phyloP scores from a whole-genome alignment of 352 stramenopile genomes.

The Phytophthora chlamydospora region DNA sequence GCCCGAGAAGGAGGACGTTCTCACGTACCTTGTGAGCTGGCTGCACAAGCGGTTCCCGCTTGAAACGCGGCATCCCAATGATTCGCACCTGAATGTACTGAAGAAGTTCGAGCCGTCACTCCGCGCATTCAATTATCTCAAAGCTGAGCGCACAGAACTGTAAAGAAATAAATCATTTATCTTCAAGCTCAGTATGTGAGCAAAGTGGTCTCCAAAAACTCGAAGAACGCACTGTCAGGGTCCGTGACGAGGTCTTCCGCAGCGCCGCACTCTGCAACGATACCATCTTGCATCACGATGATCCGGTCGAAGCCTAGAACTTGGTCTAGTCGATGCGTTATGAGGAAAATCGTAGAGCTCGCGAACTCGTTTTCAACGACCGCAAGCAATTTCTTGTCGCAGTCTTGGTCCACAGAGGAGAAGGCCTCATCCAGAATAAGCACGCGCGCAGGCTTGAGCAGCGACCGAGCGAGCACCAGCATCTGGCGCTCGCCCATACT shows the following conservation, averaged over 20 bases:
- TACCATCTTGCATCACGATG: constrained; percentile 49
- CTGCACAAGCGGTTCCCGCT: constrained; percentile 39
- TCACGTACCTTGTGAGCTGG: constrained; percentile 54
- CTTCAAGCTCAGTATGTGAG: constrained; percentile 34
- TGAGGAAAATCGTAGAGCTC: constrained; percentile 93
- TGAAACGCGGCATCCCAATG: constrained; percentile 36
- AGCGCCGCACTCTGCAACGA: constrained; percentile 86
- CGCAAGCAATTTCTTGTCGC: constrained; percentile 59
- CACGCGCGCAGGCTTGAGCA: constrained; percentile 91
- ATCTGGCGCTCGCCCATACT: constrained; percentile 96
- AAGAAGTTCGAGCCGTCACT: constrained; percentile 30
- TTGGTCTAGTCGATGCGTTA: constrained; percentile 94
- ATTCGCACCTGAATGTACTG: constrained; percentile 20
- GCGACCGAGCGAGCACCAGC: constrained; percentile 91
- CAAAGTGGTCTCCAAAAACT: constrained; percentile 48
- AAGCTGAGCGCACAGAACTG: constrained; percentile 30
- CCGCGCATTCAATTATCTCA: constrained; percentile 21
- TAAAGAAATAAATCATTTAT: constrained; percentile 20
- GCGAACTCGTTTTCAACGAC: constrained; percentile 84
- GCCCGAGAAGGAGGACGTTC: constrained; percentile 57
- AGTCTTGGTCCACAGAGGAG: constrained; percentile 56
- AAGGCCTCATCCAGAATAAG: constrained; percentile 89
- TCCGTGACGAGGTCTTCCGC: constrained; percentile 80
- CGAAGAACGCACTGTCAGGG: constrained; percentile 43
- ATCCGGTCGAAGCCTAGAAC: constrained; percentile 94